phyloP scores from a whole-genome alignment of 2,329 filamentous ascomycete genomes.

The Fusarium drepaniforme region DNA sequence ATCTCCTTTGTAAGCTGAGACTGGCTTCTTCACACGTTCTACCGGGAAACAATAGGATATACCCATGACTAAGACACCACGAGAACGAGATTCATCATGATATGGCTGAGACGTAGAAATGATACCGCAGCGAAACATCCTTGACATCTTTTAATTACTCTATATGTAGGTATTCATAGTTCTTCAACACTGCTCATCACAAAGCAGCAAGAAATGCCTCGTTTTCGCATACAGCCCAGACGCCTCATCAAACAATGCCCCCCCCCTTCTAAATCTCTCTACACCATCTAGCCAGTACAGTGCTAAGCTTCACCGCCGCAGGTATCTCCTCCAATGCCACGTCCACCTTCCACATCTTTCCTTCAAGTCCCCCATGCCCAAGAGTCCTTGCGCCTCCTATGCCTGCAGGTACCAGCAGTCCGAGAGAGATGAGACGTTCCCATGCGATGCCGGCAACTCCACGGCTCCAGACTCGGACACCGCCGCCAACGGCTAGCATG shows the following conservation, averaged over 20 bases:
- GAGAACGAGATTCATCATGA: not conserved
- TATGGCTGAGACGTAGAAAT: not conserved
- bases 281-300: conserved; percentile 80
- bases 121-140: not conserved
- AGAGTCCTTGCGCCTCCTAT: conserved; percentile 62
- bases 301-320: conserved; percentile 67
- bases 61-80: not conserved
- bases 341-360: conserved; percentile 81
- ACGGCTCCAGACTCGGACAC: conserved; percentile 79
- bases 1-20: not conserved
- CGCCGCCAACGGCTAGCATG: conserved; percentile 73
- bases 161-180: not conserved
- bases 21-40: not conserved
- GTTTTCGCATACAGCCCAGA: not conserved
- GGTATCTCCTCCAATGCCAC: conserved; percentile 84
- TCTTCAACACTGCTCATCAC: not conserved
- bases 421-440: conserved; percentile 78
- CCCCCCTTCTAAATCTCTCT: conserved; percentile 68
- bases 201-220: not conserved
- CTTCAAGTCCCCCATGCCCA: conserved; percentile 68
- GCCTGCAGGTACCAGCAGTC: conserved; percentile 75
- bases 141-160: not conserved
- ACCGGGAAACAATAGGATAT: not conserved
- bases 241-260: conserved; percentile 11
- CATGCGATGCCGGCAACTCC: conserved; percentile 80